A percentile compares a stretch with the other conserved stretches of the same genome.
Conservation (phyloP, 768 basidiomycete species). For the Sporobolomyces pararoseus region DNA sequence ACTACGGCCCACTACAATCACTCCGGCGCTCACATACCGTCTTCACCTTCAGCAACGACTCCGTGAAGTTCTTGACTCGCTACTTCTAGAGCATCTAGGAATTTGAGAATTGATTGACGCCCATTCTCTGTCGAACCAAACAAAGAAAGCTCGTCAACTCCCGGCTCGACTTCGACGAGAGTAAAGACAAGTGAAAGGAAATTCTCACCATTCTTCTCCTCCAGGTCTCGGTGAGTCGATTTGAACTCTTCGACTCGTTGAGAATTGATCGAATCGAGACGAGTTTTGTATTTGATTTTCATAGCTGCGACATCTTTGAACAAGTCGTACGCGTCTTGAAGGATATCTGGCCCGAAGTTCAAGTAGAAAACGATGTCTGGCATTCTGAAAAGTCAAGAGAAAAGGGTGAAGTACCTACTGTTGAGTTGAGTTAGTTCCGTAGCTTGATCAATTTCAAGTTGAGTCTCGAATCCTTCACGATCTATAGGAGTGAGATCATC, state of each 20-base stretch:
- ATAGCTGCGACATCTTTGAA: neutral
- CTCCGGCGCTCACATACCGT: too few relatives aligned
- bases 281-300: neutral
- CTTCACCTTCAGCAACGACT: too few relatives aligned
- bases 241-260: neutral
- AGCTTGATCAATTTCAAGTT: too few relatives aligned
- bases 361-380: neutral
- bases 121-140: neutral
- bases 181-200: too few relatives aligned
- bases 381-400: neutral
- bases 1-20: too few relatives aligned
- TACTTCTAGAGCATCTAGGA: neutral
- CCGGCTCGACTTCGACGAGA: neutral
- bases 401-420: neutral
- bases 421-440: constrained; percentile 1
- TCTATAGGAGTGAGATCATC: neutral
- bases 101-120: constrained; percentile 5
- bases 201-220: constrained; percentile 11
- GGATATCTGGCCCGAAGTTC: too few relatives aligned
- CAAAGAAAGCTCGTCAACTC: neutral
- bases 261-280: neutral
- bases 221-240: neutral
- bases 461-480: neutral
- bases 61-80: neutral
- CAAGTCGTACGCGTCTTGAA: neutral